Evolutionary conservation across 2,329 filamentous ascomycete genomes (phyloP), one percentile per base, ranked within the genome.

Genomic region (Grosmannia penicillata): DNA sequence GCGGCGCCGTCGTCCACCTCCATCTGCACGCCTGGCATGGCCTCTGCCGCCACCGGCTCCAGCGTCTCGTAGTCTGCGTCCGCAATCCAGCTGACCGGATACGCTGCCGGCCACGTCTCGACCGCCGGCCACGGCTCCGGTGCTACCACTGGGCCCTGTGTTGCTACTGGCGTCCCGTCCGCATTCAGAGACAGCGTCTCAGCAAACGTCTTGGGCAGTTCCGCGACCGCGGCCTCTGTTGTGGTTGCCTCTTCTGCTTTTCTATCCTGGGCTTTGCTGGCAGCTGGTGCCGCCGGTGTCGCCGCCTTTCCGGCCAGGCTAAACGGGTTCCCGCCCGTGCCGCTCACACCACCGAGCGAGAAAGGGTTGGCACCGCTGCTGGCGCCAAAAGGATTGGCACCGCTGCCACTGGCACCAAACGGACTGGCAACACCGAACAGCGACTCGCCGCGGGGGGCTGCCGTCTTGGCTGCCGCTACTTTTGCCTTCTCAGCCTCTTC

Each of bases 51-150:
- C 3, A 53, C 64, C 50, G 47, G 75, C 44, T 84, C 83, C 21
- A 96, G 71, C 4, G 81, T 82, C 58, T 98, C 91, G 59, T 84
- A 93, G 52, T 94, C 89, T 37, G 89, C 89, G 49, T 96, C 91
- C 36, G 79, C 68, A 32, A 89, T 75, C 62, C 85, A 83, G 53
- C 80, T 82, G 23, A 71, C 62, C 1, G 84, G 80, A 58, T 87
- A 96, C 0, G 85, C 65, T 2, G 65, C 44, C 0, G 84, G 82
- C 47, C 82, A 78, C 0, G 68, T 59, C 2, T 73, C 65, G 28
- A 66, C 60, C 11, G 68, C 53, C 1, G 89, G 89, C 87, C 87
- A 96, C 8, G 84, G 79, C 47, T 85, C 73, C 1, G 70, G 61
- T 0, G 72, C 64, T 0, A 57, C 48, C 0, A 55, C 51, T 25